A percentile compares a stretch with the other conserved stretches of the same genome.
These are phyloP conservation scores for Phytophthora ramorum DNA, from an alignment of 352 stramenopile species.

Conservation along the genomic window DNA sequence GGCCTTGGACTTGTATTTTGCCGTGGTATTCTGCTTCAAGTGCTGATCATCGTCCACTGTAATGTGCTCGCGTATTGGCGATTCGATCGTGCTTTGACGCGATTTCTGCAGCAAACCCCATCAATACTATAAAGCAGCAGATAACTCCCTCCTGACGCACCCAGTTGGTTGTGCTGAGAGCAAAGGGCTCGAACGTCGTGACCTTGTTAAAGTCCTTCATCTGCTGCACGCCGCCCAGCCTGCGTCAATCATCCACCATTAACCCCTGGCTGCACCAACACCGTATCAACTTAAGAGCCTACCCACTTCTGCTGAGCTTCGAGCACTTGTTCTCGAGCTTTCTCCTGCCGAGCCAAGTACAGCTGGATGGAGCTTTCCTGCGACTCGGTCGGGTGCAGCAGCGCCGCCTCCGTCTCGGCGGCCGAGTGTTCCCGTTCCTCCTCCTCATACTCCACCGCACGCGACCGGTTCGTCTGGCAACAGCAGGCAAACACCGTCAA, in stretches of 20 bases:
- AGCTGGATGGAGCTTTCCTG: slow-evolving; percentile 71
- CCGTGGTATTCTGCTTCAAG: slow-evolving; percentile 3
- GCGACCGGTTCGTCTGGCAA: slow-evolving; percentile 19
- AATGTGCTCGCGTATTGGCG: slow-evolving; percentile 5
- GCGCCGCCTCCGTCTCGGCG: slow-evolving; percentile 17
- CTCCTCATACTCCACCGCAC: slow-evolving; percentile 10
- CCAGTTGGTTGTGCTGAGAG: slow-evolving; percentile 70
- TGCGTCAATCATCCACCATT: slow-evolving; percentile 8
- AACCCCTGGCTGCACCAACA: neutral
- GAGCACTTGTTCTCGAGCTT: slow-evolving; percentile 47
- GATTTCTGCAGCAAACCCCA: slow-evolving; percentile 27
- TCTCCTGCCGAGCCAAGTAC: slow-evolving; percentile 60
- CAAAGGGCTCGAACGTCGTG: slow-evolving; percentile 60
- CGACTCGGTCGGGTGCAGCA: slow-evolving; percentile 56
- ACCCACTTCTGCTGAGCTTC: slow-evolving; percentile 56
- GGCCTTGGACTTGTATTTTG: slow-evolving; percentile 23
- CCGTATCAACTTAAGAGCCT: neutral
- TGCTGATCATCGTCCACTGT: slow-evolving; percentile 9
- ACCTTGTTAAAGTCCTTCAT: slow-evolving; percentile 67
- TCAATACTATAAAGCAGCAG: neutral
- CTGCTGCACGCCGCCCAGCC: slow-evolving; percentile 34
- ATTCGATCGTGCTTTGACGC: slow-evolving; percentile 31
- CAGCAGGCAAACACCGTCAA: neutral
- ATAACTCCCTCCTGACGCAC: slow-evolving; percentile 13
- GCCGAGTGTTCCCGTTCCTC: neutral